A percentile compares a stretch with the other conserved stretches of the same genome.
These are phyloP conservation scores for Coemansia sp. DNA, from an alignment of 192 early-diverging fungal genomes.

Conservation along the genomic window DNA sequence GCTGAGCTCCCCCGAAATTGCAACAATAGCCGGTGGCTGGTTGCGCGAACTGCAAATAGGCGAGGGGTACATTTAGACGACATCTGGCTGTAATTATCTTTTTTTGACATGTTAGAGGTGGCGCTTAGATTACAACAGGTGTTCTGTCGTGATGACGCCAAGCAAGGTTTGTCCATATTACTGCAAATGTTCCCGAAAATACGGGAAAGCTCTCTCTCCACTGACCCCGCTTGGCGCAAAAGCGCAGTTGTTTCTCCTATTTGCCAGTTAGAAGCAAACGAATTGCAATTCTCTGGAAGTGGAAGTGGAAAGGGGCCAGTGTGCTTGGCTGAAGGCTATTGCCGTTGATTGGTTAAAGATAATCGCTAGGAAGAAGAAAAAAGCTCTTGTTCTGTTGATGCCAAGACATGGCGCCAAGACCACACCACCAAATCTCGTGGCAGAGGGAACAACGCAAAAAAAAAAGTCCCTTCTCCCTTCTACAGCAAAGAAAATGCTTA, in stretches of 20 bases:
- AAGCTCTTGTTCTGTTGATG: conserved; percentile 1
- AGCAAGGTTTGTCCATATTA: background rate
- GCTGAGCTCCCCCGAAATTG: background rate
- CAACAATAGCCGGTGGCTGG: conserved; percentile 5
- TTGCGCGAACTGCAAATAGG: conserved; percentile 21
- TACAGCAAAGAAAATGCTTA: conserved; percentile 1
- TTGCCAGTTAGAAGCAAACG: too few relatives aligned
- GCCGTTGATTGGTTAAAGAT: too few relatives aligned
- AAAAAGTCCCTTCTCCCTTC: background rate
- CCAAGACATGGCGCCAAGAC: conserved; percentile 29
- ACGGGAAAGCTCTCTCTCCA: too few relatives aligned
- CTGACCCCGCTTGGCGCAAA: too few relatives aligned
- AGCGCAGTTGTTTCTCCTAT: too few relatives aligned
- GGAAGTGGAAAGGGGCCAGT: too few relatives aligned
- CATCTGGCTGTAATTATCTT: background rate
- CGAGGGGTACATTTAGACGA: conserved; percentile 21
- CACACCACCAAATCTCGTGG: background rate
- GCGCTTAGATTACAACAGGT: background rate
- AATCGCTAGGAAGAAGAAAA: background rate
- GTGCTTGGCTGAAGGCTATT: too few relatives aligned
- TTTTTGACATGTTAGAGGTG: background rate
- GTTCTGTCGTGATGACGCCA: background rate
- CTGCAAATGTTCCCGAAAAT: background rate
- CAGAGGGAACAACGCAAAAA: background rate
- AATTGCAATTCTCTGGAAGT: too few relatives aligned